A percentile compares a stretch with the other conserved stretches of the same genome.
Evolutionary conservation across 176 grass and related monocot species (phyloP).

Genomic region (Phragmites australis): DNA sequence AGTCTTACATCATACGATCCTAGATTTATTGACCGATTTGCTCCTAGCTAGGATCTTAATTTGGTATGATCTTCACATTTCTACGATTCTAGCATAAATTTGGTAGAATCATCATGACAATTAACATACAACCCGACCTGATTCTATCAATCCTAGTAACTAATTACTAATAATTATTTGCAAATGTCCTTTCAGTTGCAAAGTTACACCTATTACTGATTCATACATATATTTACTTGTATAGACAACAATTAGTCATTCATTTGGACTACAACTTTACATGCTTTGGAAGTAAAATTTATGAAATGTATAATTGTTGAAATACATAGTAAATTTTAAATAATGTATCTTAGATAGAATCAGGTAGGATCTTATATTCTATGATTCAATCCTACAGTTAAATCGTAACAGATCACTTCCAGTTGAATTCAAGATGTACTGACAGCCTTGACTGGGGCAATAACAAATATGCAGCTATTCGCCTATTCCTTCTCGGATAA

Average conservation of each 20-base stretch:
- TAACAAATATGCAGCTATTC: neutral
- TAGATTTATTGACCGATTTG: neutral
- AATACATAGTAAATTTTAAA: neutral
- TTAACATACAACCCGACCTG: no score
- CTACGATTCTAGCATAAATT: no score
- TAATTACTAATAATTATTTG: neutral
- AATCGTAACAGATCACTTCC: neutral
- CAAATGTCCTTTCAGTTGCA: neutral
- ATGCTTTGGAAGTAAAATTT: neutral
- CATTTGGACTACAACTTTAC: neutral
- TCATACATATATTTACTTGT: no score
- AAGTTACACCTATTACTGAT: neutral
- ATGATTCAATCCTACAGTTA: neutral
- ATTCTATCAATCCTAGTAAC: neutral
- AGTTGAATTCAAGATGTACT: neutral
- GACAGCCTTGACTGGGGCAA: neutral
- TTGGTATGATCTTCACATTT: no score
- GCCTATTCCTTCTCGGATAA: neutral
- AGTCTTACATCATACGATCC: neutral
- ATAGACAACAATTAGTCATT: neutral
- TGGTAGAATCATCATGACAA: neutral
- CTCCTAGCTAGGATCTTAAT: no score
- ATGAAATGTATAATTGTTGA: neutral
- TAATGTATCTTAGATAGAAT: neutral
- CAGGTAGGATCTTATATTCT: neutral